Base-by-base conservation (phyloP, 2,329 filamentous ascomycete species). In the Leptographium galeiforme region DNA sequence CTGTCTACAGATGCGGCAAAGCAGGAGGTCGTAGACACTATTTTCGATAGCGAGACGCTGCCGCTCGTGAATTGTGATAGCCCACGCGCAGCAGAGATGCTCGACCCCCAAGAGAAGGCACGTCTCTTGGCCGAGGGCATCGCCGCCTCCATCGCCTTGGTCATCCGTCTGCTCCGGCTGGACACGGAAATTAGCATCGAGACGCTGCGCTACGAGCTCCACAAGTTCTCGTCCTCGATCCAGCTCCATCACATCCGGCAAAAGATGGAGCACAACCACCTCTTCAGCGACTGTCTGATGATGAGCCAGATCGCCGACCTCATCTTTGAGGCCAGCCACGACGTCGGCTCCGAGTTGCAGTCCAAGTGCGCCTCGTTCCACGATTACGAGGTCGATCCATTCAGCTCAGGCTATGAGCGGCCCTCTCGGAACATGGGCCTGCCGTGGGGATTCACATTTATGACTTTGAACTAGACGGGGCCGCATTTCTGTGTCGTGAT, bases 361-460 rank as follows among this genome's bases (percentile, higher is more conserved):
- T 8, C 16, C 7, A n/a, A 36, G n/a, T 32, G 34, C 32, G 36
- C 59, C 2, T 60, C 63, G 2, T 57, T 55, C 30, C 61, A 63
- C 40, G 61, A 63, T 44, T 56, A 61, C 40, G 48, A 57, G 39
- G 57, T 53, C 25, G 61, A 64, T 38, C 58, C 56, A 19, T 63
- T 63, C 25, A 60, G 61, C 46, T 62, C 61, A 52, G 61, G 61
- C 6, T 62, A 62, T 34, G 61, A 64, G 55, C 59, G 65, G 38
- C 61, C 62, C 13, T 63, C 63, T 47, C 62, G 64, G 55, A 66
- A 67, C 40, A 68, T 68, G 60, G 68, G 67, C 1, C 45, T 67
- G 53, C 67, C 66, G 1, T 64, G 66, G 60, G 67, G 67, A 0
- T 67, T 70, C 53, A 64, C 61, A 12, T 68, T 70, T 52, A 63